Conservation (phyloP, 139 green algal species). For the Chlorella sp. region DNA sequence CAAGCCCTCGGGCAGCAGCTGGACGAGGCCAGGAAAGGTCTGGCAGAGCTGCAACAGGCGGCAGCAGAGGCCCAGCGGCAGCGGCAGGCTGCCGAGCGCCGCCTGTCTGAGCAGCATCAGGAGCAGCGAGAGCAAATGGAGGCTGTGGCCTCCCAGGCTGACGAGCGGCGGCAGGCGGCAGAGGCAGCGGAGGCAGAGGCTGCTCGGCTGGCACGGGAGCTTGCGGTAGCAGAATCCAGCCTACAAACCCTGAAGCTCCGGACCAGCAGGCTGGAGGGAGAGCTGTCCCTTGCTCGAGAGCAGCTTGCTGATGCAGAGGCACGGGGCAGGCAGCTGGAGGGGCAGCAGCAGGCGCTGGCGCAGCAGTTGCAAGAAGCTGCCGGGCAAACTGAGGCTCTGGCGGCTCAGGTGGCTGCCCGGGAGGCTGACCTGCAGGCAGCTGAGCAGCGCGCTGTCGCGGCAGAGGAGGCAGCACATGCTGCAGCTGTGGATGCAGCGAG, state of each 20-base stretch:
- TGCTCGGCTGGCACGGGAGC: no score
- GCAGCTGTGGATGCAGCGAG: background rate
- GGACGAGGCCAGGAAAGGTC: background rate
- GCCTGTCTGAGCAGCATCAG: background rate
- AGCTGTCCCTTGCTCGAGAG: background rate
- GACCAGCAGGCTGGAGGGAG: background rate
- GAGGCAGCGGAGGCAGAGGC: background rate
- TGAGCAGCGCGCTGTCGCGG: background rate
- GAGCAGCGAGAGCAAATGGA: background rate
- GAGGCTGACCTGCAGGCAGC: background rate
- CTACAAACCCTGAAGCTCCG: no score
- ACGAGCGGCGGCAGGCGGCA: background rate
- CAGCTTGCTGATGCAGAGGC: background rate
- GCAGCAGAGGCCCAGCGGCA: background rate
- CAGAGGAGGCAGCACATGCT: background rate
- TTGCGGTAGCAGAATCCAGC: no score
- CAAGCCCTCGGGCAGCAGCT: background rate
- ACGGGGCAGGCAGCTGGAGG: background rate
- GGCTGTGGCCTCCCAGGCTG: background rate
- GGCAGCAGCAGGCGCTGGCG: background rate
- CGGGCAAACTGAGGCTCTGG: background rate
- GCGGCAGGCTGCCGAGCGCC: background rate
- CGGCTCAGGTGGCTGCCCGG: background rate
- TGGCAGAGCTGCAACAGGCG: background rate
- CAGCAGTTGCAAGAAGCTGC: background rate